These are phyloP conservation scores for Candida maltosa DNA, from an alignment of 805 yeast species.

Conservation along the genomic window DNA sequence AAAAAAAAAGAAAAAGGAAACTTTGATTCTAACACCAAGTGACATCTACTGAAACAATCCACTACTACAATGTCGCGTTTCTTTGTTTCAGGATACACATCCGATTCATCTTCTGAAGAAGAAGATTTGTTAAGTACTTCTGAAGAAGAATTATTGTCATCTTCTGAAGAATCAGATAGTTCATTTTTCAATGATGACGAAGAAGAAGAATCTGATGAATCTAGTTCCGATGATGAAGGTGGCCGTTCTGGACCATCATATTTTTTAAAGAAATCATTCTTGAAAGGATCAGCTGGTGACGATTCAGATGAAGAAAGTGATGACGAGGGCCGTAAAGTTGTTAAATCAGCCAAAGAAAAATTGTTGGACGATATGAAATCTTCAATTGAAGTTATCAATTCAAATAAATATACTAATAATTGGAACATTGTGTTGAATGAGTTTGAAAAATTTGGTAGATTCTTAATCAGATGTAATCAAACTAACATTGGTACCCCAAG, in stretches of 20 bases:
- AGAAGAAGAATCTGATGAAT: conserved; percentile 25
- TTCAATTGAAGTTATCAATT: conserved; percentile 63
- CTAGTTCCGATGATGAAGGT: conserved; percentile 30
- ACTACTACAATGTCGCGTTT: conserved; percentile 75
- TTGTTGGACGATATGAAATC: conserved; percentile 80
- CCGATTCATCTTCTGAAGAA: conserved; percentile 51
- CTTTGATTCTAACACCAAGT: not conserved
- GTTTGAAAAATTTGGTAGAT: conserved; percentile 73
- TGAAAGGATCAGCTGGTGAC: conserved; percentile 37
- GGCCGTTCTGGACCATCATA: conserved; percentile 49
- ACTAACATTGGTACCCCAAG: conserved; percentile 75
- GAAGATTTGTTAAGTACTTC: conserved; percentile 54
- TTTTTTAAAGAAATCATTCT: conserved; percentile 49
- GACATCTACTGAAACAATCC: conserved; percentile 1
- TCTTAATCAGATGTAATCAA: conserved; percentile 66
- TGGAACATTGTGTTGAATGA: conserved; percentile 76
- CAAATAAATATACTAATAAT: conserved; percentile 65
- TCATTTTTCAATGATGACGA: conserved; percentile 48
- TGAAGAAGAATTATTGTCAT: conserved; percentile 55
- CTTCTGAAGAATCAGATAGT: conserved; percentile 43
- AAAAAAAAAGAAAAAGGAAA: no score
- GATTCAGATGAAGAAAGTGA: conserved; percentile 52
- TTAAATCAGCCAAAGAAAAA: conserved; percentile 91
- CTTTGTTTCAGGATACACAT: conserved; percentile 64
- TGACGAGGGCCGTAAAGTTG: conserved; percentile 80